Evolutionary conservation across 2,329 filamentous ascomycete genomes (phyloP), one percentile per base, ranked within the genome.

Genomic region (Hymenoscyphus albidus): DNA sequence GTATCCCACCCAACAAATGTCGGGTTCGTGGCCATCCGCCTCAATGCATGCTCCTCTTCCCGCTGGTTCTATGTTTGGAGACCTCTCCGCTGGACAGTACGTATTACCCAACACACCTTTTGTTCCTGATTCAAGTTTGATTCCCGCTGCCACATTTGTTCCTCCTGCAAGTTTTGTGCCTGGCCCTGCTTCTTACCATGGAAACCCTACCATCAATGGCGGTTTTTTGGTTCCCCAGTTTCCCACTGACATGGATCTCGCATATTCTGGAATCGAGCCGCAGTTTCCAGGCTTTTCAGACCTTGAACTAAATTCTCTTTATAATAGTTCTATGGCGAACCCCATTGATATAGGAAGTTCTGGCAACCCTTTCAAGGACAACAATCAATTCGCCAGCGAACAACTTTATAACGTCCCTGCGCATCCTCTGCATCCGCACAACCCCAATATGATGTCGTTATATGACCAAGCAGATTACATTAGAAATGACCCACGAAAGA

Each of bases 401-500:
- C 44, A 22, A 51, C 44, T 51, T 6, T 51, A 51, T 18, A 22
- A 22, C 3, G 22, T 51, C n/a, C 44, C 44, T 2, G 44, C 44
- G 18, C 18, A 51, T 51, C 18, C 44, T 51, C n/a, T 12, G 3
- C 44, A 51, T 27, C 44, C 44, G 5, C 44, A 51, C 12, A 22
- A 51, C 12, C 44, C 44, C 6, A 27, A 51, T 51, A 51, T 51
- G 44, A 51, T 51, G 44, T 51, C 44, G 18, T 51, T 51, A 18
- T 10, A 38, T 1, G 65, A 67, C 14, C 68, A 70, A 54, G 40
- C 69, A 35, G 67, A 70, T 31, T 67, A 73, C 32, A 69, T 73
- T 42, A 67, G 73, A 44, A 74, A 71, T 44, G 83, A 86, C 70
- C 79, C 81, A 2, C 78, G 77, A 35, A 80, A 84, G 63, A 84